Evolutionary conservation across 352 stramenopile species (phyloP), one percentile per base, ranked within the genome.

Genomic region (Phytophthora cryptogea): DNA sequence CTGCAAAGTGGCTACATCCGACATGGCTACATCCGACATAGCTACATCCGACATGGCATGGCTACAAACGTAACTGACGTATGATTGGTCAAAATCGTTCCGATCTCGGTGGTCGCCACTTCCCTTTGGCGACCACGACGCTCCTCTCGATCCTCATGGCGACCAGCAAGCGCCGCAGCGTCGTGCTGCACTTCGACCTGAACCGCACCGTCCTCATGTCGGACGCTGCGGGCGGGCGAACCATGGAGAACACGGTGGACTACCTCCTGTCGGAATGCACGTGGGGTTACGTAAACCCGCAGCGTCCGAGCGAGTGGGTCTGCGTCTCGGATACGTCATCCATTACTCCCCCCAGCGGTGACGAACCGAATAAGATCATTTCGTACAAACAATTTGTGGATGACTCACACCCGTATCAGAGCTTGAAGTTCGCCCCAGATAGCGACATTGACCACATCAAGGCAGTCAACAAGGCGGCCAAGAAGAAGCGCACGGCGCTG

Each of bases 141-240:
- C 26, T 64, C 47, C 59, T 43, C 27, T 64, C 51, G 5, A 49
- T 66, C 40, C n/a, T 67, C 50, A 70, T 70, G 66, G 51, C 54
- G 26, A 39, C 58, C n/a, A 57, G 16, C 35, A 70, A 54, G 44
- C 74, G 68, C 20, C 74, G 75, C 53, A 65, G 54, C 41, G 74
- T 94, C 8, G 82, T 94, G 63, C 76, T 96, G 49, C 83, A 95
- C 63, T 94, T 96, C 51, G 88, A 96, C 56, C 66, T 96, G 48
- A 96, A 96, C 75, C 86, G 86, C 44, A 96, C 88, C 35, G 68
- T 96, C 32, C 76, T 96, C 63, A 95, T 95, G 87, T 94, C 88
- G 50, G 88, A 96, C 59, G 80, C 84, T n/a, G 86, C 87, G 16
- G 88, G 85, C 45, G 83, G 85, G 20, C 84, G 88, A 41, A 90